Evolutionary conservation across 805 yeast genomes (phyloP).

Genomic region (Candida qinlingensis): DNA sequence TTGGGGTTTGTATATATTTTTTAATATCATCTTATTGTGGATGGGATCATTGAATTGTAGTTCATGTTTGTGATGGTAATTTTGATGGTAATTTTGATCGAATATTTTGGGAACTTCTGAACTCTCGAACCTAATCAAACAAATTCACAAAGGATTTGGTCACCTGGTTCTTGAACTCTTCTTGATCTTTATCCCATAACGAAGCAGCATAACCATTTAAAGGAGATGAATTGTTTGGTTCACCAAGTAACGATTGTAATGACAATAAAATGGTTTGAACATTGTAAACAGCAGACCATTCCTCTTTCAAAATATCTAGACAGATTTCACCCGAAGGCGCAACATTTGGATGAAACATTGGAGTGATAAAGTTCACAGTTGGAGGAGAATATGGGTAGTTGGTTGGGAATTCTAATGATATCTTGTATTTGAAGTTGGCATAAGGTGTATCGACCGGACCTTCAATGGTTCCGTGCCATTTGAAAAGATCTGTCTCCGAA

Average conservation of each 20-base stretch:
- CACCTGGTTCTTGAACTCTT: conserved; percentile 35
- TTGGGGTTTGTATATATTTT: neutral
- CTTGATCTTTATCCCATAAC: conserved; percentile 35
- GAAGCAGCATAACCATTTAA: conserved; percentile 43
- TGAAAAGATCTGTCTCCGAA: conserved; percentile 46
- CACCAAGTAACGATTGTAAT: conserved; percentile 54
- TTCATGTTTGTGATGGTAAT: neutral
- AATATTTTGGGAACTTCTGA: no score
- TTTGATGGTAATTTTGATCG: no score
- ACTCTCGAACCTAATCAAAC: no score
- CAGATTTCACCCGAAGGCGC: conserved; percentile 63
- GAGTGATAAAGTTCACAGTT: conserved; percentile 46
- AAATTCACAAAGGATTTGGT: no score
- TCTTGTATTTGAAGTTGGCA: no score
- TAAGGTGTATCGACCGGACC: conserved; percentile 52
- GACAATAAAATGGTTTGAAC: conserved; percentile 56
- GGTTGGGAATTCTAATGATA: no score
- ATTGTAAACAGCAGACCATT: conserved; percentile 61
- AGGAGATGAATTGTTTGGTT: conserved; percentile 56
- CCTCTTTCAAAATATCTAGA: conserved; percentile 55
- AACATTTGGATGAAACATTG: conserved; percentile 41
- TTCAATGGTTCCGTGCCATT: conserved; percentile 31
- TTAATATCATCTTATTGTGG: neutral
- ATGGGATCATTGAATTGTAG: neutral
- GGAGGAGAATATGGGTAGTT: conserved; percentile 41